Conservation (phyloP, 352 stramenopile species). For the Pythium monospermum region DNA sequence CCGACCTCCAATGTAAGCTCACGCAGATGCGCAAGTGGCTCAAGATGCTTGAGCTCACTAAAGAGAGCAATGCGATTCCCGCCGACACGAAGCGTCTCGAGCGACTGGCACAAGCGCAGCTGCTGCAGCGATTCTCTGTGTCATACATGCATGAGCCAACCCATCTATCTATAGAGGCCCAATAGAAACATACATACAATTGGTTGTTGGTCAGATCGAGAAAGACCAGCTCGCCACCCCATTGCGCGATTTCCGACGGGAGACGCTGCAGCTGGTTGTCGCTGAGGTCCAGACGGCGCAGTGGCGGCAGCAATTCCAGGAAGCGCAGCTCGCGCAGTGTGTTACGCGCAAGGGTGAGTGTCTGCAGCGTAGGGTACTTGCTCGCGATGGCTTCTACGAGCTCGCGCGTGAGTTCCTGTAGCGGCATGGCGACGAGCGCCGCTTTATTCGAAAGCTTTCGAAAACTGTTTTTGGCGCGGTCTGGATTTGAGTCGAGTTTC, state of each 20-base stretch:
- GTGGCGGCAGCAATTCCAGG: slow-evolving; percentile 41
- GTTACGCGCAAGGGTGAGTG: slow-evolving; percentile 57
- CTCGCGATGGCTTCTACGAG: slow-evolving; percentile 56
- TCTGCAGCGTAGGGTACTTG: slow-evolving; percentile 56
- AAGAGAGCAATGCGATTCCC: slow-evolving; percentile 46
- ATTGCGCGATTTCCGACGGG: slow-evolving; percentile 29
- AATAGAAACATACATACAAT: slow-evolving; percentile 30
- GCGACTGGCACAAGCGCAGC: slow-evolving; percentile 19
- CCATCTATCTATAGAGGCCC: neutral
- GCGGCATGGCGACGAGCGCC: slow-evolving; percentile 25
- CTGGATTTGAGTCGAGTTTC: too few species aligned
- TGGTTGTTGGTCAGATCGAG: slow-evolving; percentile 50
- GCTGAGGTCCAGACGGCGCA: slow-evolving; percentile 59
- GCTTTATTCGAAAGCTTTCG: neutral
- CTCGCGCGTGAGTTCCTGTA: slow-evolving; percentile 51
- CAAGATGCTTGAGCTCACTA: slow-evolving; percentile 49
- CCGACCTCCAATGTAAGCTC: slow-evolving; percentile 37
- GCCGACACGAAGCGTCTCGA: slow-evolving; percentile 38
- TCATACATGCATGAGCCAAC: neutral
- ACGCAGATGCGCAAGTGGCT: slow-evolving; percentile 34
- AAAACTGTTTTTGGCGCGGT: slow-evolving; percentile 3
- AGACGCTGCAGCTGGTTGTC: slow-evolving; percentile 39
- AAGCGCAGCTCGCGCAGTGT: slow-evolving; percentile 42
- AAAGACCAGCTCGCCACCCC: slow-evolving; percentile 35
- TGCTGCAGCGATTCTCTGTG: slow-evolving; percentile 40